phyloP scores from a whole-genome alignment of 2,329 filamentous ascomycete species.

The Xylaria hypoxylon region DNA sequence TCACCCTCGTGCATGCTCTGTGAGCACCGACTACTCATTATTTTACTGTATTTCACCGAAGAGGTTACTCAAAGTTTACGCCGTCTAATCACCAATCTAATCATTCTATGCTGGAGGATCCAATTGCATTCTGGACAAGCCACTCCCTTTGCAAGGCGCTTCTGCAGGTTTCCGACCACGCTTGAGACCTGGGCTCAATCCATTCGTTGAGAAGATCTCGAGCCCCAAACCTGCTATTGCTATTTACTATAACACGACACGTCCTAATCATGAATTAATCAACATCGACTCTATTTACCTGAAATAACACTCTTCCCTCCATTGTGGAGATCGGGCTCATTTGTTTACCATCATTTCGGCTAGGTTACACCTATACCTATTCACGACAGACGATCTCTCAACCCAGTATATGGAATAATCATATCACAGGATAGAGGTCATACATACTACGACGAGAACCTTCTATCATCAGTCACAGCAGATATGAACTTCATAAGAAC shows the following conservation, averaged over 20 bases:
- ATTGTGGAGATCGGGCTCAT: conserved; percentile 5
- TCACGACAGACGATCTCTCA: not conserved
- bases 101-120: conserved; percentile 10
- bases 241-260: conserved; percentile 29
- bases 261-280: conserved; percentile 30
- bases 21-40: conserved; percentile 34
- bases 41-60: conserved; percentile 1
- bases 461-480: conserved; percentile 20
- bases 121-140: not conserved
- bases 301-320: not conserved
- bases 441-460: conserved; percentile 19
- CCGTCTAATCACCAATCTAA: not conserved
- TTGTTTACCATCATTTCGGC: conserved; percentile 2
- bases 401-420: not conserved
- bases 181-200: conserved; percentile 31
- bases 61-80: not conserved
- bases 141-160: conserved; percentile 16
- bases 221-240: conserved; percentile 39
- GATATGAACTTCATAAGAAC: conserved; percentile 45
- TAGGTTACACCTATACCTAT: not conserved
- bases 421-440: not conserved
- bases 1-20: conserved; percentile 41
- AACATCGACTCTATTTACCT: conserved; percentile 13
- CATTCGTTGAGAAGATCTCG: conserved; percentile 42
- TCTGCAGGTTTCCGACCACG: conserved; percentile 39